These are phyloP conservation scores for Verbena officinalis DNA, from an alignment of 257 asterid species.

Conservation along the genomic window DNA sequence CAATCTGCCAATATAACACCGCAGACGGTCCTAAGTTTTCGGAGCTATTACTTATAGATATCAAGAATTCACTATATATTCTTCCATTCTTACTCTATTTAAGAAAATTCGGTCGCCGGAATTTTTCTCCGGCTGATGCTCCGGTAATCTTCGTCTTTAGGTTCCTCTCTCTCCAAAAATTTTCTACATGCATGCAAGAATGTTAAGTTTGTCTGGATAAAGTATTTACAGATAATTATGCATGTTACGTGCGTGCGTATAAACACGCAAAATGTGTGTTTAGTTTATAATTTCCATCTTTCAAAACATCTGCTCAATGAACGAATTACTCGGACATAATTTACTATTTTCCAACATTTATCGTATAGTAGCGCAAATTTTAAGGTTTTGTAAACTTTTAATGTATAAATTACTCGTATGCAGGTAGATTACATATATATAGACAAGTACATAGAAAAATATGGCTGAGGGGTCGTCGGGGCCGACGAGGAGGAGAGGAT, in stretches of 20 bases:
- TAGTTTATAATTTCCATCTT: neutral
- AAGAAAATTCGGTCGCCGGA: too few species aligned
- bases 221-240: neutral
- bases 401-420: neutral
- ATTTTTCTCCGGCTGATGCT: too few species aligned
- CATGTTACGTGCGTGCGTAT: neutral
- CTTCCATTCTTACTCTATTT: too few species aligned
- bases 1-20: neutral
- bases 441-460: conserved; percentile 20
- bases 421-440: neutral
- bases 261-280: too few species aligned
- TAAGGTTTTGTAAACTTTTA: neutral
- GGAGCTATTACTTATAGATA: neutral
- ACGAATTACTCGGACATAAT: neutral
- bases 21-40: neutral
- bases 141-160: too few species aligned
- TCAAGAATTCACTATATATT: too few species aligned
- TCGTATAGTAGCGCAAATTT: neutral
- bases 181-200: too few species aligned
- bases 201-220: neutral
- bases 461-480: conserved; percentile 25
- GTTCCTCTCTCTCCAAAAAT: neutral
- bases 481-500: conserved; percentile 46
- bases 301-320: neutral
- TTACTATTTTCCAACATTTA: neutral